Evolutionary conservation across 768 basidiomycete species (phyloP).

Genomic region (Calvatia gigantea): DNA sequence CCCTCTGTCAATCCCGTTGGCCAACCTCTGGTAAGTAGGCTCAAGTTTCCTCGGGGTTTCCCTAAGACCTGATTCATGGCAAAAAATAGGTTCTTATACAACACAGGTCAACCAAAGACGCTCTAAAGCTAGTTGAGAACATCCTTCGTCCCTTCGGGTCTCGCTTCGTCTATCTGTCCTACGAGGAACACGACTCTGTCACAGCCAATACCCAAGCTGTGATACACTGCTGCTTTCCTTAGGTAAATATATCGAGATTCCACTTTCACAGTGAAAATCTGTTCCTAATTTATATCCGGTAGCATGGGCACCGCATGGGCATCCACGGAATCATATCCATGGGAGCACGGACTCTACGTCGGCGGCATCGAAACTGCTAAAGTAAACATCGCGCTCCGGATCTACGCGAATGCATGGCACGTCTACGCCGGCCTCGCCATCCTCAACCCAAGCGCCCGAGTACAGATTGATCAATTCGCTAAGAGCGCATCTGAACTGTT

Average conservation of each 20-base stretch:
- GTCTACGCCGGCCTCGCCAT: slow-evolving; percentile 99
- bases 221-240: slow-evolving; percentile 95
- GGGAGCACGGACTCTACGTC: slow-evolving; percentile 94
- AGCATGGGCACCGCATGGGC: slow-evolving; percentile 99
- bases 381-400: slow-evolving; percentile 93
- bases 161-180: slow-evolving; percentile 89
- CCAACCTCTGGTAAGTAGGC: slow-evolving; percentile 75
- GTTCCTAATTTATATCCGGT: slow-evolving; percentile 1
- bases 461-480: slow-evolving; percentile 91
- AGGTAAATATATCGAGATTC: slow-evolving; percentile 44
- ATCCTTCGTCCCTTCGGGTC: slow-evolving; percentile 79
- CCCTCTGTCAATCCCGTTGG: slow-evolving; percentile 84
- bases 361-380: slow-evolving; percentile 98
- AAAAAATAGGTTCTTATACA: slow-evolving; percentile 94
- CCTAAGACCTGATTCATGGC: background rate
- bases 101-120: slow-evolving; percentile 75
- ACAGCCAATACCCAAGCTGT: slow-evolving; percentile 99
- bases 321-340: slow-evolving; percentile 74
- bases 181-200: slow-evolving; percentile 93
- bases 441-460: slow-evolving; percentile 85
- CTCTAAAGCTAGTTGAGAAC: slow-evolving; percentile 74
- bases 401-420: slow-evolving; percentile 98
- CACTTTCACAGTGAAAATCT: background rate
- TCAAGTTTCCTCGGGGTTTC: background rate
- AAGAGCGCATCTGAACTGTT: slow-evolving; percentile 83